These are phyloP conservation scores for Myxozyma vanderwaltii DNA, from an alignment of 805 yeast genomes.

Conservation along the genomic window DNA sequence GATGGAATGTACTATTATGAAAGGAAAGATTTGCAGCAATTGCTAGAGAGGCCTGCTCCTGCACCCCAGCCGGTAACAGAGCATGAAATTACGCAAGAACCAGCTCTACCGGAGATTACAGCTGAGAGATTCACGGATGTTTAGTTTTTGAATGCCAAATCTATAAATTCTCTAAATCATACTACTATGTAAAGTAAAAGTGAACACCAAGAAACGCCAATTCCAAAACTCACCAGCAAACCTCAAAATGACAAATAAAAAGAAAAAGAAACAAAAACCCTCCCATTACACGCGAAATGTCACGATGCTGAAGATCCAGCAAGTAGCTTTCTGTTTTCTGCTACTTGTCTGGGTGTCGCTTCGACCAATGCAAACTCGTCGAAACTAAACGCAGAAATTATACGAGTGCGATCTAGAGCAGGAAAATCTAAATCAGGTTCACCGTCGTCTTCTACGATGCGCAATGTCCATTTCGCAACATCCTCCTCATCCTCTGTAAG, in stretches of 20 bases:
- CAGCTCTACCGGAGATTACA: neutral
- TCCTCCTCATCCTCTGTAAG: slow-evolving; percentile 44
- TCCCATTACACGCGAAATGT: neutral
- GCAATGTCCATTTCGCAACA: slow-evolving; percentile 74
- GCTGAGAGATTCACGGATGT: neutral
- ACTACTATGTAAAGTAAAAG: neutral
- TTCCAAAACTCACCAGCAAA: neutral
- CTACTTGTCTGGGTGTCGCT: slow-evolving; percentile 48
- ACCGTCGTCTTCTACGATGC: slow-evolving; percentile 90
- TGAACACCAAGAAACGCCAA: neutral
- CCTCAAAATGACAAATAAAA: neutral
- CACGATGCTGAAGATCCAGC: neutral
- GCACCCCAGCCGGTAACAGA: neutral
- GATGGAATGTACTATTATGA: slow-evolving; percentile 38
- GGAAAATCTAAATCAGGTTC: slow-evolving; percentile 91
- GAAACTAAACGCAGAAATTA: slow-evolving; percentile 70
- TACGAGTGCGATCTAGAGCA: slow-evolving; percentile 68
- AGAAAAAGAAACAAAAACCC: neutral
- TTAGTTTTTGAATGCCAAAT: neutral
- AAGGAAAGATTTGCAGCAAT: neutral
- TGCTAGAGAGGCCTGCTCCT: slow-evolving; percentile 2
- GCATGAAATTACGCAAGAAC: neutral
- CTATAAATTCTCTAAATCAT: too few species aligned
- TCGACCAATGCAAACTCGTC: slow-evolving; percentile 77
- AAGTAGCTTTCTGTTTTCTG: slow-evolving; percentile 48